These are phyloP conservation scores for Oryza longistaminata DNA, from an alignment of 176 grass and related monocot genomes.

Conservation along the genomic window DNA sequence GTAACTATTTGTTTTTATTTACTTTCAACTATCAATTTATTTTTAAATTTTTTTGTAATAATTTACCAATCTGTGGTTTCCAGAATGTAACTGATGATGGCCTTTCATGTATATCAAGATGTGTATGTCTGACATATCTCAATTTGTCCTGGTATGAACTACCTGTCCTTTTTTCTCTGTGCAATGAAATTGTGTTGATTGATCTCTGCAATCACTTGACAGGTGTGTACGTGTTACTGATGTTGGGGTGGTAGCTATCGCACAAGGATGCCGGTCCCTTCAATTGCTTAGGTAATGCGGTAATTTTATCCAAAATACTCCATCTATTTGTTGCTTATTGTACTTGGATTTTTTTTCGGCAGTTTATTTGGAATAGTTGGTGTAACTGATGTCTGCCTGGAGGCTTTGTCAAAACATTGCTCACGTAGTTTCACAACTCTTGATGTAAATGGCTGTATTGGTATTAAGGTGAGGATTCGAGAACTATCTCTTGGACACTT, in stretches of 20 bases:
- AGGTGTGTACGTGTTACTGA: conserved; percentile 93
- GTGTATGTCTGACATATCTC: conserved; percentile 59
- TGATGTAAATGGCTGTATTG: conserved; percentile 87
- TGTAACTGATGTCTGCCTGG: conserved; percentile 74
- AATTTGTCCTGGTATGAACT: conserved; percentile 72
- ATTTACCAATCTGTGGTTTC: conserved; percentile 29
- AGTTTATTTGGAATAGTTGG: conserved; percentile 91
- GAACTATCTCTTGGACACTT: background rate
- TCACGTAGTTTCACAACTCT: conserved; percentile 70
- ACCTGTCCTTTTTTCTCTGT: background rate
- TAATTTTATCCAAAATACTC: background rate
- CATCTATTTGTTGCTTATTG: background rate
- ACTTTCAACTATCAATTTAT: background rate
- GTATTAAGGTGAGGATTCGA: conserved; percentile 64
- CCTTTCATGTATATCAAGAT: conserved; percentile 74
- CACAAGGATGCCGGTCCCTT: conserved; percentile 67
- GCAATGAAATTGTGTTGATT: background rate
- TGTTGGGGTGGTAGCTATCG: conserved; percentile 66
- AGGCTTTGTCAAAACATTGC: conserved; percentile 72
- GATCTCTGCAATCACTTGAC: conserved; percentile 24
- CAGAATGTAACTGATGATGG: conserved; percentile 83
- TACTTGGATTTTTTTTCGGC: conserved; percentile 17
- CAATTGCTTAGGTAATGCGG: conserved; percentile 68
- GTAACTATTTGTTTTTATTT: conserved; percentile 46
- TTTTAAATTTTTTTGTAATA: background rate